Percentiles rank a stretch among this genome's conserved stretches.
Evolutionary conservation across 495 filamentous ascomycete species (phyloP).

Genomic region (Lepidopterella palustris): DNA sequence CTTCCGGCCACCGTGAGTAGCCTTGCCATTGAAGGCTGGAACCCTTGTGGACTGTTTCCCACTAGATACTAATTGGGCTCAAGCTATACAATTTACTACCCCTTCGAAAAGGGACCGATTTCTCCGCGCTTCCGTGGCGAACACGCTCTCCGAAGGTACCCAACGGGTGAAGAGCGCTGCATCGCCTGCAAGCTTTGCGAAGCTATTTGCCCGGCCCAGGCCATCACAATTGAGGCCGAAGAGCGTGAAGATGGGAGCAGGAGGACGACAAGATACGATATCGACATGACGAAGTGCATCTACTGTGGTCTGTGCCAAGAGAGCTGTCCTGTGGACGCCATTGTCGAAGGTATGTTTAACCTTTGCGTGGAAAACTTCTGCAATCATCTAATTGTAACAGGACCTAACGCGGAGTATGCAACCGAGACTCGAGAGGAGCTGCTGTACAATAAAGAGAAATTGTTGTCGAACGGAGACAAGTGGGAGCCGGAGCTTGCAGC

Average conservation of each 20-base stretch:
- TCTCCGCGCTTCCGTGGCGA: slow-evolving; percentile 96
- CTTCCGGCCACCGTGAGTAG: slow-evolving; percentile 90
- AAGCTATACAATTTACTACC: slow-evolving; percentile 97
- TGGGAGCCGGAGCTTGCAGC: slow-evolving; percentile 98
- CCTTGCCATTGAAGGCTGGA: slow-evolving; percentile 3
- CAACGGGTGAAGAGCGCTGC: slow-evolving; percentile 95
- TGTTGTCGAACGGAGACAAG: slow-evolving; percentile 85
- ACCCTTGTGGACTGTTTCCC: not conserved
- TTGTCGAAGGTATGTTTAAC: slow-evolving; percentile 49
- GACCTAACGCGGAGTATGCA: slow-evolving; percentile 94
- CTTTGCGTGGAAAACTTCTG: not conserved
- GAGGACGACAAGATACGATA: slow-evolving; percentile 94
- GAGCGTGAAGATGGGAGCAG: slow-evolving; percentile 93
- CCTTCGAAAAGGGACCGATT: slow-evolving; percentile 98
- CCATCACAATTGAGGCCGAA: slow-evolving; percentile 97
- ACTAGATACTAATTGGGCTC: slow-evolving; percentile 2
- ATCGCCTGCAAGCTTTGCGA: slow-evolving; percentile 99
- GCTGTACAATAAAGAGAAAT: slow-evolving; percentile 97
- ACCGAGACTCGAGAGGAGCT: slow-evolving; percentile 96
- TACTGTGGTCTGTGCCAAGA: slow-evolving; percentile 99
- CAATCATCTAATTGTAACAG: slow-evolving; percentile 39
- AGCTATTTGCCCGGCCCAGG: slow-evolving; percentile 92
- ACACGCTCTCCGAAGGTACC: slow-evolving; percentile 90
- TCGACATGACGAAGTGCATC: slow-evolving; percentile 99
- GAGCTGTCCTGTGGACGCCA: slow-evolving; percentile 96